A percentile compares a stretch with the other conserved stretches of the same genome.
Evolutionary conservation across 2,329 filamentous ascomycete species (phyloP).

Genomic region (Catunica adiposa): DNA sequence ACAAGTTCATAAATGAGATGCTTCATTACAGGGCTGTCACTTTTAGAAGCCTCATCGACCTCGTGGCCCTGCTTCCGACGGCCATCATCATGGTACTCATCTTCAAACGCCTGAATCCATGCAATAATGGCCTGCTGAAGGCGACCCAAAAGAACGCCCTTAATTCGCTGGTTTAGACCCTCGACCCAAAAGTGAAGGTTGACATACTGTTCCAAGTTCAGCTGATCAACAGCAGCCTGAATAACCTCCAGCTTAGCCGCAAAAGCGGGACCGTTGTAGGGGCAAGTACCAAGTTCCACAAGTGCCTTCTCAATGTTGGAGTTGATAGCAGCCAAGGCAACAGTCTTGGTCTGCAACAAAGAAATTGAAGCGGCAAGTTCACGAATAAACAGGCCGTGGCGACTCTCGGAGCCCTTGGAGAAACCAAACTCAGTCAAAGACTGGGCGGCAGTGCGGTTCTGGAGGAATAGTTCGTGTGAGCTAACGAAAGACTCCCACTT

Average conservation of each 20-base stretch:
- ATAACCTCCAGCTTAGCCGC: constrained; percentile 67
- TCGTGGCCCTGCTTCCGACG: constrained; percentile 33
- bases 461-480: constrained; percentile 73
- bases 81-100: constrained; percentile 36
- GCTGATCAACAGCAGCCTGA: constrained; percentile 83
- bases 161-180: constrained; percentile 71
- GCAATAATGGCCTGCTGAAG: constrained; percentile 68
- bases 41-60: constrained; percentile 27
- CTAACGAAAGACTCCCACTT: constrained; percentile 98
- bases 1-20: constrained; percentile 78
- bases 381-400: constrained; percentile 90
- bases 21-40: constrained; percentile 48
- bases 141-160: constrained; percentile 61
- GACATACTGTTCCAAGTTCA: constrained; percentile 90
- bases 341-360: constrained; percentile 73
- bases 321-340: constrained; percentile 62
- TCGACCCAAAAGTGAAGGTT: constrained; percentile 85
- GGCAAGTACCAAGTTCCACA: constrained; percentile 65
- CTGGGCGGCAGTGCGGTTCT: constrained; percentile 29
- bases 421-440: constrained; percentile 28
- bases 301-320: constrained; percentile 67
- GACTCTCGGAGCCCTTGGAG: constrained; percentile 56
- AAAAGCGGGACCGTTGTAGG: constrained; percentile 68
- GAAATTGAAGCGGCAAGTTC: constrained; percentile 82
- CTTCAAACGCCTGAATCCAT: constrained; percentile 78